Percentiles rank a stretch among this genome's conserved stretches.
These are phyloP conservation scores for Grammothele lineata DNA, from an alignment of 768 basidiomycete species.

Conservation along the genomic window DNA sequence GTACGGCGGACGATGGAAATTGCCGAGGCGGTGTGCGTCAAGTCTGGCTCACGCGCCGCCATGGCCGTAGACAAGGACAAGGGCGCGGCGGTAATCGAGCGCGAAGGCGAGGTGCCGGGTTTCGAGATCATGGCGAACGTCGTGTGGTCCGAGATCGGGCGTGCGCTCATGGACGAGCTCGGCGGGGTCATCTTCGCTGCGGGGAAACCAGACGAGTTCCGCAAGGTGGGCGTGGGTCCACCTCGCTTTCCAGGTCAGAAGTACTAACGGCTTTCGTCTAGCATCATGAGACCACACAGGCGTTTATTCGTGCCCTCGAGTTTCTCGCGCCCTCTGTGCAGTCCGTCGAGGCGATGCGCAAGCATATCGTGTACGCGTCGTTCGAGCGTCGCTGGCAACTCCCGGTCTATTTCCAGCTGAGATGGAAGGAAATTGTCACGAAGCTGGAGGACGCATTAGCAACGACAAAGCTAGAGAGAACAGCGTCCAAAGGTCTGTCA, in stretches of 20 bases:
- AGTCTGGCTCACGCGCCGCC: conserved; percentile 30
- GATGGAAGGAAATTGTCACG: conserved; percentile 91
- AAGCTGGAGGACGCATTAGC: conserved; percentile 67
- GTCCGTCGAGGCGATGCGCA: conserved; percentile 67
- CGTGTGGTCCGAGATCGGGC: conserved; percentile 82
- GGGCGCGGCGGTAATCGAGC: conserved; percentile 2
- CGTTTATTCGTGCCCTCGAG: conserved; percentile 81
- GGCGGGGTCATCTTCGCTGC: conserved; percentile 85
- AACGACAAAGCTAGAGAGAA: conserved; percentile 37
- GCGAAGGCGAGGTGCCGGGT: conserved; percentile 25
- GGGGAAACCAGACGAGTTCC: conserved; percentile 86
- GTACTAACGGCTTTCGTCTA: conserved; percentile 26
- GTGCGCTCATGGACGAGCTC: conserved; percentile 79
- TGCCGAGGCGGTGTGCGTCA: conserved; percentile 63
- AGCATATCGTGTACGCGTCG: conserved; percentile 60
- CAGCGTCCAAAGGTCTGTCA: conserved; percentile 37
- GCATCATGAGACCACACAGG: conserved; percentile 83
- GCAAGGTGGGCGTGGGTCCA: conserved; percentile 51
- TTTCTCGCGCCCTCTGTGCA: conserved; percentile 71
- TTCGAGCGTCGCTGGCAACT: conserved; percentile 94
- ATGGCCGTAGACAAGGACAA: too few relatives aligned
- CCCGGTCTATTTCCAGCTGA: conserved; percentile 92
- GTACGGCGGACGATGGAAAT: conserved; percentile 70
- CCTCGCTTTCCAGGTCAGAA: too few relatives aligned
- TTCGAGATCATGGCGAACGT: conserved; percentile 89